Evolutionary conservation across 2,329 filamentous ascomycete species (phyloP).

Genomic region (Monosporascus sp.): DNA sequence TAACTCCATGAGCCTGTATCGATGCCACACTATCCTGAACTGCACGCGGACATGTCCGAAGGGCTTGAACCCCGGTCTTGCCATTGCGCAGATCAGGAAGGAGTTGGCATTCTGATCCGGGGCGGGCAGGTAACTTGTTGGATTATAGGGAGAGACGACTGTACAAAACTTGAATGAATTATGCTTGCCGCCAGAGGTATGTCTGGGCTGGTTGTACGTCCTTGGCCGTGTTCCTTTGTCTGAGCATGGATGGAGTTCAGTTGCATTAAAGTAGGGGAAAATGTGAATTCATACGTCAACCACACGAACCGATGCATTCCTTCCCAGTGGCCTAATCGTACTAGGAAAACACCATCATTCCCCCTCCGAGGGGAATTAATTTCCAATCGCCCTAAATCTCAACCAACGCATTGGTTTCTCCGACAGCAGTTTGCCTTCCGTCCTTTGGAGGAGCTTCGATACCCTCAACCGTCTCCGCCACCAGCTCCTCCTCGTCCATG

Average conservation of each 20-base stretch:
- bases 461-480: background rate
- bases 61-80: conserved; percentile 91
- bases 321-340: background rate
- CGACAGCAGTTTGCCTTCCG: background rate
- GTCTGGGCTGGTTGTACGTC: conserved; percentile 14
- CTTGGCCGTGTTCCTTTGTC: conserved; percentile 18
- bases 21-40: conserved; percentile 99
- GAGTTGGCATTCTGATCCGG: conserved; percentile 62
- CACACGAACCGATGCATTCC: background rate
- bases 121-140: background rate
- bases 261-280: conserved; percentile 1
- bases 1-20: conserved; percentile 98
- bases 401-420: background rate
- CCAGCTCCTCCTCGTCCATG: background rate
- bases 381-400: background rate
- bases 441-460: background rate
- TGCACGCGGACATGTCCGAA: conserved; percentile 97
- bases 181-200: conserved; percentile 14
- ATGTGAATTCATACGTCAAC: background rate
- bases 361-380: too few relatives aligned
- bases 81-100: conserved; percentile 99
- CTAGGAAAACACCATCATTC: too few relatives aligned
- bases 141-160: conserved; percentile 4
- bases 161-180: conserved; percentile 17
- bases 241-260: conserved; percentile 19